Percentiles rank a stretch among this genome's conserved stretches.
Evolutionary conservation across 495 filamentous ascomycete genomes (phyloP).

Genomic region (Hypoxylon lienhwacheense): DNA sequence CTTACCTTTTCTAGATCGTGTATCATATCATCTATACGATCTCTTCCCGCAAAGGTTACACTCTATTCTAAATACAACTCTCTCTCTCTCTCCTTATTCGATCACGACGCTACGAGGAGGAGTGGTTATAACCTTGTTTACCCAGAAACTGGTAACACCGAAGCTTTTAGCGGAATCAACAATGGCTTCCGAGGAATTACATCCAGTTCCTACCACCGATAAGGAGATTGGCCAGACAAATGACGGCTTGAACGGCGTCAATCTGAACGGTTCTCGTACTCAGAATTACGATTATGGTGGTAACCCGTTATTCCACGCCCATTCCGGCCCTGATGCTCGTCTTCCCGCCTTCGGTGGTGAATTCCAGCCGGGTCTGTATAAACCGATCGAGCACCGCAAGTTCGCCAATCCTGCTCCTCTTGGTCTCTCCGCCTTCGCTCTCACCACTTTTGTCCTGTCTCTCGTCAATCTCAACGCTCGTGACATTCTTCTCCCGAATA

Average conservation of each 20-base stretch:
- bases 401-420: conserved; percentile 88
- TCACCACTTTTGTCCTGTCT: conserved; percentile 93
- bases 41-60: too few species aligned
- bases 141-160: too few species aligned
- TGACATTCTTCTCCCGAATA: conserved; percentile 61
- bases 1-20: too few species aligned
- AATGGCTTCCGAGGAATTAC: conserved; percentile 35
- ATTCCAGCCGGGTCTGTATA: conserved; percentile 93
- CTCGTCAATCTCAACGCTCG: conserved; percentile 76
- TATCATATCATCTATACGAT: too few species aligned
- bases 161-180: neutral
- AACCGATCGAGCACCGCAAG: conserved; percentile 72
- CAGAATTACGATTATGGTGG: conserved; percentile 56
- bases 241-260: conserved; percentile 31
- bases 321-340: conserved; percentile 59
- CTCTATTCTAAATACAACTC: conserved; percentile 5
- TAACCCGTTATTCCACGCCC: conserved; percentile 72
- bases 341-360: conserved; percentile 92
- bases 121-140: conserved; percentile 1
- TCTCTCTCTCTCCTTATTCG: neutral
- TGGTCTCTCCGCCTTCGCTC: conserved; percentile 84
- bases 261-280: conserved; percentile 36
- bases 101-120: neutral
- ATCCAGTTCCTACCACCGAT: conserved; percentile 28
- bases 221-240: conserved; percentile 42